Conservation (phyloP, 257 asterid species). For the Scutellaria baicalensis region DNA sequence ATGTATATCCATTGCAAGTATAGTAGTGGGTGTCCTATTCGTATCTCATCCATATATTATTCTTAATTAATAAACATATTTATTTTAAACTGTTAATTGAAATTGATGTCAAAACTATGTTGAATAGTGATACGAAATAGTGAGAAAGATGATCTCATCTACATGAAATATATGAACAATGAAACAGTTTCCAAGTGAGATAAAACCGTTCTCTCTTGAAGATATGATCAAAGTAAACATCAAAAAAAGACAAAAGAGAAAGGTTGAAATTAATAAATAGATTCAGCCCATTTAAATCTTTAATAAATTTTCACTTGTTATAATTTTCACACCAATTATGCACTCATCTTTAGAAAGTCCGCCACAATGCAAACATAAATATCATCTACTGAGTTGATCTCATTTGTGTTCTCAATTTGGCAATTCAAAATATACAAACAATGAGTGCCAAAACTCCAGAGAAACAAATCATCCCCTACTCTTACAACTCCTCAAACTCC, state of each 20-base stretch:
- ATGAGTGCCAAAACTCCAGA: conserved; percentile 22
- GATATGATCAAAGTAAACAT: neutral
- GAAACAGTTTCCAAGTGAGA: neutral
- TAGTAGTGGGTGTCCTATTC: no score
- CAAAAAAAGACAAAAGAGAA: neutral
- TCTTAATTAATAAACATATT: no score
- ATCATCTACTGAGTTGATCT: neutral
- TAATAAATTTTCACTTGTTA: neutral
- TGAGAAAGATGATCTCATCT: no score
- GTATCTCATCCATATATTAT: no score
- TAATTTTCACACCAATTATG: neutral
- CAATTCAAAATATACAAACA: neutral
- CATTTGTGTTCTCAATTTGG: neutral
- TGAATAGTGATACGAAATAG: no score
- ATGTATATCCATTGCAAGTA: no score
- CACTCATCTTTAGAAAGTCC: conserved; percentile 27
- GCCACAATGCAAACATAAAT: conserved; percentile 22
- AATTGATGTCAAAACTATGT: no score
- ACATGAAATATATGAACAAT: neutral
- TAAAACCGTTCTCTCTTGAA: neutral
- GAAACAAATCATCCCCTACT: conserved; percentile 1
- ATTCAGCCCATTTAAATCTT: neutral
- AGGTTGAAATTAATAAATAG: neutral
- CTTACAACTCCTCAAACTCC: conserved; percentile 17
- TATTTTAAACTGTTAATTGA: no score